Evolutionary conservation across 2,329 filamentous ascomycete species (phyloP), one percentile per base, ranked within the genome.

Genomic region (Botryosphaeria dothidea): DNA sequence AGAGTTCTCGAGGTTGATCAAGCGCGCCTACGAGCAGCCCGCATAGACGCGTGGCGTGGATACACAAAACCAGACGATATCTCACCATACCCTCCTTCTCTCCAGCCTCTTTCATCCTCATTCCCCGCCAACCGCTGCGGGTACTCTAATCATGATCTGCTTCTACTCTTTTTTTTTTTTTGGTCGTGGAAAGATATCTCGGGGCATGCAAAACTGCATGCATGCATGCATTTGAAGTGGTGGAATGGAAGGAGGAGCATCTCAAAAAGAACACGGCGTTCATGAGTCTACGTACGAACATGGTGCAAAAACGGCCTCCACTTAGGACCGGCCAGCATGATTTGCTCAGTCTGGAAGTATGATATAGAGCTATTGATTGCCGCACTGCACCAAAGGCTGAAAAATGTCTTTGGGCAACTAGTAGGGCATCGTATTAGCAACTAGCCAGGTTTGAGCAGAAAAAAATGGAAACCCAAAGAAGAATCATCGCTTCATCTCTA

Each of bases 1-100:
- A 77, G 75, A 92, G 83, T 93, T 93, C 79, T 83, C 87, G 61
- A 85, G 92, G 71, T 88, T 96, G 67, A 88, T 97, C 68, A 86
- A 90, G 79, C 86, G 93, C 74, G 90, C 92, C 57, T 97, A 93
- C 84, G 93, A 97, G 82, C 91, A 94, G 78, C 86, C 88, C 67
- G 89, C 87, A 54, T 80, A 71, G 31, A 43, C 29, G 56, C 25
- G 36, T 41, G 23, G 52, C 23, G 8, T 11, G 7, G 17, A 34
- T 0, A 23, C n/a, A 15, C 8, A n/a, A 21, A 8, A 8, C 38
- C 38, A 43, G 19, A 7, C 45, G n/a, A n/a, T n/a, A 48, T 7
- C 3, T 4, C 41, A 46, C 31, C 8, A n/a, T 34, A 58, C 25
- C 27, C 38, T 17, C 54, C n/a, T 9, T 23, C 36, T 17, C n/a